Base-by-base conservation (phyloP, 805 yeast genomes). In the Saccharomycodes ludwigii region DNA sequence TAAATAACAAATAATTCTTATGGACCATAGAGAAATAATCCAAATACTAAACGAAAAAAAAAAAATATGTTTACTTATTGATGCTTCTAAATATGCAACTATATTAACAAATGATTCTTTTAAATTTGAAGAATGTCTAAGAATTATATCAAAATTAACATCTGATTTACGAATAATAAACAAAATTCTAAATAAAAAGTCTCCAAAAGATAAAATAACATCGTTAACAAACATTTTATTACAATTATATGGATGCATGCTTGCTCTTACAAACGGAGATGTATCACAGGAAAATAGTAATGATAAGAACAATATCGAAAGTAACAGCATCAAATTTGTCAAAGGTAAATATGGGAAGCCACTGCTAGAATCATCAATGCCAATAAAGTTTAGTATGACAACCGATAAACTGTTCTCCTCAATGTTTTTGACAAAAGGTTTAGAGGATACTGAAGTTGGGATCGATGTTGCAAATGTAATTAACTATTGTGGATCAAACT, bases 331-430 rank as follows among this genome's bases (percentile, higher is more conserved):
- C 4, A 31, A 39, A 21, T 54, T 67, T 27, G 35, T 36, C 0
- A 46, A 41, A 21, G 65, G 62, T 22, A 35, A 47, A 21, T 65
- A 44, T 41, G 88, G 91, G 1, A 80, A 79, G 41, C 86, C 91
- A 0, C 38, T 21, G 4, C 28, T 71, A 11, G 32, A 49, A 43
- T 16, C 9, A 24, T 9, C 32, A 34, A 2, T 36, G 55, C 4
- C 28, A 36, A 40, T 65, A 21, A 50, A 61, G 20, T 80, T 71
- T 56, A 79, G 73, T 46, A 54, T 73, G 43, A 68, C 81, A 5
- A 73, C 73, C 40, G 79, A 82, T 21, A 61, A 65, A 21, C 63
- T 63, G 5, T 39, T 64, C 5, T 59, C 73, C 2, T 54, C 70
- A 13, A 48, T 78, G 39, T 68, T 56, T 3, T 48, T 73, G 2